Conservation (phyloP, 768 basidiomycete species). For the Sutorius australiensis region DNA sequence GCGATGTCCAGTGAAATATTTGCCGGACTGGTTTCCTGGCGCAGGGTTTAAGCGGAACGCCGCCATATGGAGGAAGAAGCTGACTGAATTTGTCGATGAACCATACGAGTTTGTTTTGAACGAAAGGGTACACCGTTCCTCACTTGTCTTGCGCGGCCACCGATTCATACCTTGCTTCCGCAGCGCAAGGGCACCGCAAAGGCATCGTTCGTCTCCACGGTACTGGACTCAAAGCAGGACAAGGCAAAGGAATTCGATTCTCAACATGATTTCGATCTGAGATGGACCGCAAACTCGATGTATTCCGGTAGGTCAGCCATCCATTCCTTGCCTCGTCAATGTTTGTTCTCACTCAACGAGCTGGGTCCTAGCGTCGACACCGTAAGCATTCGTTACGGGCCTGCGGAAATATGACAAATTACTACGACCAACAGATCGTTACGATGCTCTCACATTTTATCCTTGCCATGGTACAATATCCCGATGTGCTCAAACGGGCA, state of each 20-base stretch:
- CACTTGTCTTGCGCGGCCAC: no score
- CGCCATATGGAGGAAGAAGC: conserved; percentile 54
- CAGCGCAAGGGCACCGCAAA: conserved; percentile 37
- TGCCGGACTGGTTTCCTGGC: conserved; percentile 69
- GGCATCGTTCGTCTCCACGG: conserved; percentile 44
- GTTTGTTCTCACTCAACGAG: neutral
- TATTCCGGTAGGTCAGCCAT: conserved; percentile 41
- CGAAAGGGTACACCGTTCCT: conserved; percentile 44
- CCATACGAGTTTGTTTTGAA: conserved; percentile 59
- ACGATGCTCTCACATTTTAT: conserved; percentile 54
- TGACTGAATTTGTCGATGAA: conserved; percentile 60
- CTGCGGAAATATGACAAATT: neutral
- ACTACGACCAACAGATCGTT: conserved; percentile 41
- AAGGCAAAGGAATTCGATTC: conserved; percentile 11
- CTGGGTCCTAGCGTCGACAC: conserved; percentile 55
- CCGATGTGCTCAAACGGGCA: conserved; percentile 52
- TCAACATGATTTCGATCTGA: conserved; percentile 61
- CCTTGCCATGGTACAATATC: conserved; percentile 62
- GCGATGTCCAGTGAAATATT: conserved; percentile 39
- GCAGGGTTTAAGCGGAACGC: conserved; percentile 64
- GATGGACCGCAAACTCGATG: conserved; percentile 85
- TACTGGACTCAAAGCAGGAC: conserved; percentile 39
- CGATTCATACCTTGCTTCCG: neutral
- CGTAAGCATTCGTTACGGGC: conserved; percentile 31
- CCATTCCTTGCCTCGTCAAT: neutral